Conservation (phyloP, 176 grass and related monocot species). For the Aegilops longissima region DNA sequence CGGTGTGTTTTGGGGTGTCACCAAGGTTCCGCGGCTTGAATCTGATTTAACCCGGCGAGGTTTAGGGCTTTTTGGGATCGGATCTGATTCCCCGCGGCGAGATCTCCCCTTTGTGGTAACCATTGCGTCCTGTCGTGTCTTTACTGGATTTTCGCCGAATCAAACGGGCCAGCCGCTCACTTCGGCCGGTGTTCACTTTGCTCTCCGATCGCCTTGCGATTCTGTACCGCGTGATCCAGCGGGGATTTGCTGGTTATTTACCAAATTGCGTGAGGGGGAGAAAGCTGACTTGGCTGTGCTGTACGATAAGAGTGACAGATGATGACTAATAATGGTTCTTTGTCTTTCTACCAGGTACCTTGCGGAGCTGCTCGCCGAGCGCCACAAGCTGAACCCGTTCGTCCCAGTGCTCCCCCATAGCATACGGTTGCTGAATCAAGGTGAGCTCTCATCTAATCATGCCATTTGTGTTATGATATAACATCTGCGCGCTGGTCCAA, state of each 20-base stretch:
- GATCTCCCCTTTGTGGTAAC: slow-evolving; percentile 32
- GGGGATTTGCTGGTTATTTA: neutral
- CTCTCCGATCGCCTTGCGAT: neutral
- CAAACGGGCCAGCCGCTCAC: neutral
- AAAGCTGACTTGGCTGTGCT: neutral
- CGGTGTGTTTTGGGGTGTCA: neutral
- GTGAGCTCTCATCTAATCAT: slow-evolving; percentile 47
- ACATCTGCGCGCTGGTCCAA: neutral
- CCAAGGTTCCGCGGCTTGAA: neutral
- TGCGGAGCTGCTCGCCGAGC: slow-evolving; percentile 79
- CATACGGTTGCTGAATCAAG: slow-evolving; percentile 84
- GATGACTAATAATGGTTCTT: neutral
- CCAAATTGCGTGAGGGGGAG: neutral
- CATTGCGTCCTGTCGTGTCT: neutral
- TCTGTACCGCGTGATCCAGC: neutral
- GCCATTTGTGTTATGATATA: slow-evolving; percentile 15
- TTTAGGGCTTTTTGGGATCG: slow-evolving; percentile 22
- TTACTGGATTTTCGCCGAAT: neutral
- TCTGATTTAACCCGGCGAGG: slow-evolving; percentile 17
- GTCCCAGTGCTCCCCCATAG: slow-evolving; percentile 75
- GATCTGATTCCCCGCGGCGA: slow-evolving; percentile 40
- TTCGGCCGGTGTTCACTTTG: neutral
- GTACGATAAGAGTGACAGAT: neutral
- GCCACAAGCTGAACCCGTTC: slow-evolving; percentile 88
- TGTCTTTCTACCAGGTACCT: slow-evolving; percentile 67